Conservation (phyloP, 202 grass and related monocot species). For the Musa balbisiana region DNA sequence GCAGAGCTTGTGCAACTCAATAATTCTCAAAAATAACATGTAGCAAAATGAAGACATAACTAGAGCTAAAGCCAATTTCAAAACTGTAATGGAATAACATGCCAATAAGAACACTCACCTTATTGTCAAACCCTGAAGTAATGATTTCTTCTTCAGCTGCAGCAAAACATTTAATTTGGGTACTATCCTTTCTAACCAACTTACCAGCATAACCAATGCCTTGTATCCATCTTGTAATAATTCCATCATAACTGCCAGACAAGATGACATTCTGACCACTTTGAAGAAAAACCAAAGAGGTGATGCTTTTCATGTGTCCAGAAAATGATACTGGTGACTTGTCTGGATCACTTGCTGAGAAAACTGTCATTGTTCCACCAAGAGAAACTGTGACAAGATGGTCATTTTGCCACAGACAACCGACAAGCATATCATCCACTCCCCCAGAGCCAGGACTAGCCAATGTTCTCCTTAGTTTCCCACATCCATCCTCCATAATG, state of each 20-base stretch:
- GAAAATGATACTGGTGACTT: slow-evolving; percentile 70
- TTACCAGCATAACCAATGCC: slow-evolving; percentile 81
- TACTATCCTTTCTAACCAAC: slow-evolving; percentile 71
- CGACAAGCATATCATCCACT: slow-evolving; percentile 93
- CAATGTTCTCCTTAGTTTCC: slow-evolving; percentile 67
- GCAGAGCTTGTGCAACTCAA: too few relatives aligned
- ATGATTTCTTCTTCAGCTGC: slow-evolving; percentile 66
- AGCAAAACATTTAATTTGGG: slow-evolving; percentile 94
- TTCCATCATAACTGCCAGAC: slow-evolving; percentile 85
- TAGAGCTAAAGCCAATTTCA: background rate
- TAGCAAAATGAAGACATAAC: too few relatives aligned
- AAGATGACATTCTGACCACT: slow-evolving; percentile 63
- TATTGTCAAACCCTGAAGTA: slow-evolving; percentile 93
- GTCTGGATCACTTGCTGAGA: slow-evolving; percentile 54
- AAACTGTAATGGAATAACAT: background rate
- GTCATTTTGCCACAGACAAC: slow-evolving; percentile 95
- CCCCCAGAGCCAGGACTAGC: slow-evolving; percentile 62
- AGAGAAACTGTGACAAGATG: slow-evolving; percentile 86
- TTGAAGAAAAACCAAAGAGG: slow-evolving; percentile 54
- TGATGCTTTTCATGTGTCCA: slow-evolving; percentile 80
- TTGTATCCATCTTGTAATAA: slow-evolving; percentile 76
- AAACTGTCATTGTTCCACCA: slow-evolving; percentile 80
- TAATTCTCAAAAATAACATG: too few relatives aligned
- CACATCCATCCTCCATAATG: slow-evolving; percentile 68
- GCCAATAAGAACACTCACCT: slow-evolving; percentile 34